These are phyloP conservation scores for Aspergillus persii DNA, from an alignment of 2,329 filamentous ascomycete genomes.

Conservation along the genomic window DNA sequence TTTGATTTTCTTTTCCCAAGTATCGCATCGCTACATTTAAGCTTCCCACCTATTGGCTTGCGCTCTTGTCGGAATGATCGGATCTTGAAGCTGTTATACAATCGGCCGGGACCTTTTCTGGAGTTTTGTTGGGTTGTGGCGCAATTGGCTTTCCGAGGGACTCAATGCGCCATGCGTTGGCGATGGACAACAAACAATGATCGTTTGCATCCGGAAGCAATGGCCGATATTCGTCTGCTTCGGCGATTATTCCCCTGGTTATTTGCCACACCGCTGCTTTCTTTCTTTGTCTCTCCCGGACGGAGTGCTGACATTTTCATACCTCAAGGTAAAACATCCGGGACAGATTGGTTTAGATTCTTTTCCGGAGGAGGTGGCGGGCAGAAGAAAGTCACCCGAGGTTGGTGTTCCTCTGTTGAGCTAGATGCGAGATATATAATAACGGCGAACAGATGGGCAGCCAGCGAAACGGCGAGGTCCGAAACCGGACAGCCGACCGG, in stretches of 20 bases:
- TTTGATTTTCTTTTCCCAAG: background rate
- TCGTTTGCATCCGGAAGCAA: background rate
- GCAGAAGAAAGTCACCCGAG: conserved; percentile 73
- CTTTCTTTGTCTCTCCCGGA: background rate
- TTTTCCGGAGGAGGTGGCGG: conserved; percentile 47
- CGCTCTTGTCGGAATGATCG: background rate
- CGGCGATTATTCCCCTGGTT: background rate
- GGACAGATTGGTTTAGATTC: conserved; percentile 50
- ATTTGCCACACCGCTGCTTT: background rate
- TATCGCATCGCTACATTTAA: background rate
- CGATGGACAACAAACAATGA: background rate
- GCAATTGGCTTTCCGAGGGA: background rate
- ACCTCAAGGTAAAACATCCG: conserved; percentile 9
- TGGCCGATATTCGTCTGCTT: background rate
- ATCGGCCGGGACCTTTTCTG: background rate
- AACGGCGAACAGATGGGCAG: conserved; percentile 65
- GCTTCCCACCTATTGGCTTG: background rate
- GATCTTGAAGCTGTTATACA: background rate
- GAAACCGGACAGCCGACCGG: conserved; percentile 94
- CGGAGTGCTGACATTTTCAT: background rate
- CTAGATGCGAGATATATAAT: conserved; percentile 13
- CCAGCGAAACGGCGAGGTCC: conserved; percentile 85
- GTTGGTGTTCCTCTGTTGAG: conserved; percentile 44
- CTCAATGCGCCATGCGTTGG: background rate
- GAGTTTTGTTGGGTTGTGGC: background rate